Conservation (phyloP, 2,329 filamentous ascomycete species). For the Curvularia sp. region DNA sequence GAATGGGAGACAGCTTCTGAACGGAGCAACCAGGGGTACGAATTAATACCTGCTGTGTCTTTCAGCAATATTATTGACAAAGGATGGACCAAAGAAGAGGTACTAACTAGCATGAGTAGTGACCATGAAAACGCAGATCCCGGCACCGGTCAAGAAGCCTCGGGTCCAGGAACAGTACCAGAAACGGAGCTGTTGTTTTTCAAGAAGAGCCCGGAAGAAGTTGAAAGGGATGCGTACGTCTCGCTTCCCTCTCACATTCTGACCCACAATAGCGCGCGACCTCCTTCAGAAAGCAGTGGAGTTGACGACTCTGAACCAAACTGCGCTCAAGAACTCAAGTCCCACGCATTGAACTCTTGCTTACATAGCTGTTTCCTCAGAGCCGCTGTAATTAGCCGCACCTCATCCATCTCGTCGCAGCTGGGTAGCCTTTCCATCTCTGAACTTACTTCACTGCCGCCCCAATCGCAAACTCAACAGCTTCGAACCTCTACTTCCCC, state of each 20-base stretch:
- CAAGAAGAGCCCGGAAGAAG: constrained; percentile 7
- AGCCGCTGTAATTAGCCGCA: neutral
- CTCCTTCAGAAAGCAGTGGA: neutral
- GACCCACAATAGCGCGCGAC: neutral
- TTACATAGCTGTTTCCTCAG: neutral
- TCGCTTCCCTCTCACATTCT: neutral
- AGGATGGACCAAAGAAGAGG: neutral
- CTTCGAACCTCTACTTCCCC: constrained; percentile 9
- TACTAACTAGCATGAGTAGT: neutral
- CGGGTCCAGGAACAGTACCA: neutral
- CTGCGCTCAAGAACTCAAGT: neutral
- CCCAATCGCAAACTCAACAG: neutral
- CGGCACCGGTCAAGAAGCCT: neutral
- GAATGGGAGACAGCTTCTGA: constrained; percentile 8
- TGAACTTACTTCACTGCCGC: constrained; percentile 1
- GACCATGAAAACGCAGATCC: neutral
- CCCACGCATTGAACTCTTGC: neutral
- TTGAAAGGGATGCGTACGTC: constrained; percentile 13
- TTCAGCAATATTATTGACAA: neutral
- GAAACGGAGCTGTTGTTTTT: neutral
- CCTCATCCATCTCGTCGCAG: constrained; percentile 7
- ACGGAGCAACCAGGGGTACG: neutral
- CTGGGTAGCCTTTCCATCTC: constrained; percentile 2
- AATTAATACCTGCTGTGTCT: neutral
- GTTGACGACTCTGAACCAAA: neutral